Conservation (phyloP, 2,329 filamentous ascomycete species). For the Xylaria multiplex region DNA sequence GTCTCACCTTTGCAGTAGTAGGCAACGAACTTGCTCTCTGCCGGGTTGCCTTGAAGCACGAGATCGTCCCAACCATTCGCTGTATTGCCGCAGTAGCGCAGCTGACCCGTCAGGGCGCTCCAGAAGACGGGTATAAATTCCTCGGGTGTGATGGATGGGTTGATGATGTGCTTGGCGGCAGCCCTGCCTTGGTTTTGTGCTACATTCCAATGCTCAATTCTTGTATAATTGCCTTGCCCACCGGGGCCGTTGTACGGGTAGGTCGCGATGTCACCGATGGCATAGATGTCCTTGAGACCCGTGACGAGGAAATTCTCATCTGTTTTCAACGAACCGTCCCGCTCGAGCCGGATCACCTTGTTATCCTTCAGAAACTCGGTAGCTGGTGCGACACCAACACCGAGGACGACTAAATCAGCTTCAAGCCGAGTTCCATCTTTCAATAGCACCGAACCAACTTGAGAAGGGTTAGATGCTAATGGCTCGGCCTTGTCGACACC, state of each 20-base stretch:
- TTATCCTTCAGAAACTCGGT: conserved; percentile 85
- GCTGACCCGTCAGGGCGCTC: conserved; percentile 88
- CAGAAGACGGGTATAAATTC: conserved; percentile 95
- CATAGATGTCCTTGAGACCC: conserved; percentile 84
- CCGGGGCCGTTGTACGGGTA: conserved; percentile 95
- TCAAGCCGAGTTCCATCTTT: conserved; percentile 87
- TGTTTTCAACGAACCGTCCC: conserved; percentile 86
- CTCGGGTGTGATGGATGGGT: conserved; percentile 69
- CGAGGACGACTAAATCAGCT: conserved; percentile 90
- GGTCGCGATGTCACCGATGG: conserved; percentile 93
- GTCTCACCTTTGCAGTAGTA: conserved; percentile 89
- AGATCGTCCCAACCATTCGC: conserved; percentile 85
- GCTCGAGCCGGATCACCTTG: conserved; percentile 73
- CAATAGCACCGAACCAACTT: conserved; percentile 82
- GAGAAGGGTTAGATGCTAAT: conserved; percentile 71
- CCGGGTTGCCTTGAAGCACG: conserved; percentile 79
- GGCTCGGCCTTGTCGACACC: conserved; percentile 84
- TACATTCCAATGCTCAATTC: conserved; percentile 99
- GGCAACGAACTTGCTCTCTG: conserved; percentile 83
- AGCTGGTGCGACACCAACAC: conserved; percentile 86
- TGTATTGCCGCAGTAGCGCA: conserved; percentile 94
- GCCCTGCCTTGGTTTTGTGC: conserved; percentile 90
- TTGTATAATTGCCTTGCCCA: conserved; percentile 74
- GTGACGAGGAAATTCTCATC: conserved; percentile 82
- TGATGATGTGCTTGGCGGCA: conserved; percentile 80